A percentile compares a stretch with the other conserved stretches of the same genome.
Evolutionary conservation across 192 early-diverging fungal genomes (phyloP).

Genomic region (Linnemannia exigua): DNA sequence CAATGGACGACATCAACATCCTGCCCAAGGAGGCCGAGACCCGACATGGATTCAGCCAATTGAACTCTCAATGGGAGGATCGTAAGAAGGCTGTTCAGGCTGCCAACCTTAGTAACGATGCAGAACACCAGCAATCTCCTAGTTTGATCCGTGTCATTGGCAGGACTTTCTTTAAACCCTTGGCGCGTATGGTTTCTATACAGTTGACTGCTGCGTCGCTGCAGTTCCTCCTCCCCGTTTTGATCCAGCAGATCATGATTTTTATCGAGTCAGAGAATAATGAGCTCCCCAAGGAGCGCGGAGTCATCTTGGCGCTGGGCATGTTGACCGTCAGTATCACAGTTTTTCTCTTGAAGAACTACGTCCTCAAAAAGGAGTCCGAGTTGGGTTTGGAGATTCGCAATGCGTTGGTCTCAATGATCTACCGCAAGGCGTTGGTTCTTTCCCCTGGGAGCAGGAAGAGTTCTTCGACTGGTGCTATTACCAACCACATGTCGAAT

Average conservation of each 20-base stretch:
- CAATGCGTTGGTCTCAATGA: constrained; percentile 77
- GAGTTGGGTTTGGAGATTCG: constrained; percentile 76
- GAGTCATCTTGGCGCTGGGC: constrained; percentile 15
- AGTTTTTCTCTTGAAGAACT: background rate
- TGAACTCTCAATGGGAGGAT: constrained; percentile 18
- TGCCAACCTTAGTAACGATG: background rate
- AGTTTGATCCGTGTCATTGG: constrained; percentile 19
- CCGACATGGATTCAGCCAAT: background rate
- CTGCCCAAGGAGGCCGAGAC: constrained; percentile 17
- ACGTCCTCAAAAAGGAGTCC: constrained; percentile 40
- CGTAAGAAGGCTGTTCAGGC: background rate
- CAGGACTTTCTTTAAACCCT: constrained; percentile 7
- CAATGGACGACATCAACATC: constrained; percentile 13
- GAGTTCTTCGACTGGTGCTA: constrained; percentile 16
- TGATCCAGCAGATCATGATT: constrained; percentile 27
- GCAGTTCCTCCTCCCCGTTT: constrained; percentile 19
- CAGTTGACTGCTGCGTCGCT: background rate
- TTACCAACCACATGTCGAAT: constrained; percentile 47
- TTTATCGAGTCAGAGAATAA: constrained; percentile 27
- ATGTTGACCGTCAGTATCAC: constrained; percentile 22
- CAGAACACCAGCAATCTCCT: background rate
- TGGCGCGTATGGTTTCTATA: background rate
- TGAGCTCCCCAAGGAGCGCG: constrained; percentile 1
- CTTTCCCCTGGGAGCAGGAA: constrained; percentile 69
- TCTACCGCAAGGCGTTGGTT: constrained; percentile 85